Base-by-base conservation (phyloP, 208 protist genomes). In the Crithidia expoeki region DNA sequence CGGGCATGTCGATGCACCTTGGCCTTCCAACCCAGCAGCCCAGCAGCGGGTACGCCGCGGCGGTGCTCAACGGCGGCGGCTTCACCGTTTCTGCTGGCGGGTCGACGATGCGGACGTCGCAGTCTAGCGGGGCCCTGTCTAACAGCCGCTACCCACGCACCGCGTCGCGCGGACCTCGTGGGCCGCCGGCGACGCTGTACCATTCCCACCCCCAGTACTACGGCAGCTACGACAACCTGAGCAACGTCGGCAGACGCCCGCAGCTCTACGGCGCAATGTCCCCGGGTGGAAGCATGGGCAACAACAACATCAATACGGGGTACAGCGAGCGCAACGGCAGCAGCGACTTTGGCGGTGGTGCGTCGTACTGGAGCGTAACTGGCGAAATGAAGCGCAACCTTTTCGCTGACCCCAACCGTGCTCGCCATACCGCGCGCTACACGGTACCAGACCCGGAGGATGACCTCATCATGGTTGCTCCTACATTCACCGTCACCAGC, bases 141-240 rank as follows among this genome's bases (percentile, higher is more conserved):
- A 68, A 55, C 4, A 40, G 32, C 21, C 70, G 44, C 50, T 68
- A 64, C 70, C 40, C 59, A 2, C 70, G 70, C 49, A 60, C 60
- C 53, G 2, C 70, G 19, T 68, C 60, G 2, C 70, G 70, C 14
- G 70, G 70, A 2, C 38, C 52, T 7, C 70, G 50, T 14, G 6
- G 11, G 23, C 21, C 49, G 14, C 36, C 51, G 2, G 4, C 70
- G 32, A 59, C 50, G 12, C 33, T 57, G 42, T 10, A 57, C 14
- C 70, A 55, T 16, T 7, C 58, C 1, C 40, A 64, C 27, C 7
- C 38, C 14, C 59, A 50, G 52, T 75, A 63, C 60, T 75, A 75
- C 61, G 36, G 70, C 53, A 75, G 70, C 61, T 75, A 68, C 53
- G 70, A 75, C 61, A 75, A 68, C 53, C 61, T 75, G 38, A 68